Base-by-base conservation (phyloP, 129 eudicot genomes). In the Calendula officinalis region DNA sequence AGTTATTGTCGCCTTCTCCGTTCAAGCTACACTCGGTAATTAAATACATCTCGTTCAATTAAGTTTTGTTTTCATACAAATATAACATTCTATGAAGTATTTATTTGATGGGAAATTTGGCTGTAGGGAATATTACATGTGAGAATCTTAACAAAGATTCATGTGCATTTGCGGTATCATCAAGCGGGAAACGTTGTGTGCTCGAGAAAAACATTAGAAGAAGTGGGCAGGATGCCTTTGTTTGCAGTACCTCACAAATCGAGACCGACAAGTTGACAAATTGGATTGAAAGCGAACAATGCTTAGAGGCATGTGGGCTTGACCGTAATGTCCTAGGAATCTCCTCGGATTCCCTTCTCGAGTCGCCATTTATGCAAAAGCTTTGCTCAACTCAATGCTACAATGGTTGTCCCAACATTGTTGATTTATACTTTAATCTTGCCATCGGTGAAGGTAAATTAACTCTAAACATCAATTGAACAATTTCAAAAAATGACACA, bases 351-450 rank as follows among this genome's bases (percentile, higher is more conserved):
- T 76, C 84, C 15, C 88, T 91, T 46, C 75, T 87, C 3, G 95
- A 87, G 36, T 43, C 86, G 1, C 74, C 30, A 0, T 91, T 85
- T 64, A 66, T 81, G 17, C 77, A 78, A 40, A 84, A 83, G 51
- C 94, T 91, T 60, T 91, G 98, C 86, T 84, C 98, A 0, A 64
- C 75, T 56, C 78, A 33, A 5, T 91, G 98, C 78, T 87, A 91
- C 80, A 58, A 60, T n/a, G 60, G 69, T 51, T 91, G 98, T 79
- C 95, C 96, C 63, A 91, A 87, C 78, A 72, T 91, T 38, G 80
- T 91, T 44, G 98, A 91, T 70, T 96, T 91, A 34, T 91, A 87
- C 85, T 91, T 91, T 82, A 83, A 72, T 64, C 95, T 91, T 44
- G 96, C 95, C 27, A 88, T 82, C 4, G 95, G 96, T 4, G 98